Evolutionary conservation across 805 yeast species (phyloP), one percentile per base, ranked within the genome.

Genomic region (Metschnikowia kofuensis): DNA sequence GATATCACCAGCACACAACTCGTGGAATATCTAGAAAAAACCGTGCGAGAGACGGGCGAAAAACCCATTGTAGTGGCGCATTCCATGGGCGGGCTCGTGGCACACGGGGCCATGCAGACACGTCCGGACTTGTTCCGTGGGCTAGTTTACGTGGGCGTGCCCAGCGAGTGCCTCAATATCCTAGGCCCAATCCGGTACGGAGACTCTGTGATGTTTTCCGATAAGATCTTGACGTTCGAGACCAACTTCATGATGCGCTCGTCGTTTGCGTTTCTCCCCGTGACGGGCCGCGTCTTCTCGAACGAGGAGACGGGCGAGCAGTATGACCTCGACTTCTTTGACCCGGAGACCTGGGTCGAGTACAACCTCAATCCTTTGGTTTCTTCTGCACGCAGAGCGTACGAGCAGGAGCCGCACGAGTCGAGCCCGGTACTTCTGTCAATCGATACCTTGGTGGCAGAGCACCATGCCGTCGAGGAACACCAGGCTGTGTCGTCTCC

Each of bases 81-180:
- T 64, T 89, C 96, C 0, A 90, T 91, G 97, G 97, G 97, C 45
- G 97, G 97, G 0, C 62, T 91, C 32, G 77, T 91, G 7, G 82
- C 96, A 0, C 96, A 89, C 61, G 84, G 85, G 48, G 89, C 86
- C 0, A 70, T 91, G 75, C 86, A 85, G 46, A 69, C 70, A 44
- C 77, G 81, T 50, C 90, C 96, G 0, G 68, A 77, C 12, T 64
- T 89, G 38, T 78, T 91, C 58, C 74, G 91, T 51, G 92, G 94
- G 1, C 56, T 91, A 0, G 66, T 91, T 2, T 91, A 89, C 60
- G 92, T 81, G 12, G 97, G 97, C 1, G 77, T 83, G 0, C 97
- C 97, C 2, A 74, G 84, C 21, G 88, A 87, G 60, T 89, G 96
- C 65, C 81, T 90, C 10, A 89, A 89, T 61, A 87, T 89, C 40